Evolutionary conservation across 2,329 filamentous ascomycete species (phyloP).

Genomic region (Aspergillus fructus): DNA sequence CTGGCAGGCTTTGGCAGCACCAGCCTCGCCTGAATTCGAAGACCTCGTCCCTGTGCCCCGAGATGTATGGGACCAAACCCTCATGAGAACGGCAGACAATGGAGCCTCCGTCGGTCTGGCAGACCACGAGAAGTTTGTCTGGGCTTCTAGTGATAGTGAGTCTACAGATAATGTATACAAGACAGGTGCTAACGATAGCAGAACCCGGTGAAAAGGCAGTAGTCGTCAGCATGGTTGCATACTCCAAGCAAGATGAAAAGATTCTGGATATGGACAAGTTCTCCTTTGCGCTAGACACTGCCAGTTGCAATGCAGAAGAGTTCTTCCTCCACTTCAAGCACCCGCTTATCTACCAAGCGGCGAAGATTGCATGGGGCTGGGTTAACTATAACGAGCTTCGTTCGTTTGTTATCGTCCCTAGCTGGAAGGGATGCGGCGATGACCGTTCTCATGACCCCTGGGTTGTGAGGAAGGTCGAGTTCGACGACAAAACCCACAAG

Average conservation of each 20-base stretch:
- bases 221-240: slow-evolving; percentile 13
- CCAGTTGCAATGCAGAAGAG: slow-evolving; percentile 5
- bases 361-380: slow-evolving; percentile 10
- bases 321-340: slow-evolving; percentile 8
- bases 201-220: slow-evolving; percentile 1
- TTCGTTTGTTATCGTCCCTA: slow-evolving; percentile 7
- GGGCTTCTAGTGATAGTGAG: neutral
- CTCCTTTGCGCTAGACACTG: slow-evolving; percentile 7
- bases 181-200: neutral
- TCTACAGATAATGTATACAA: slow-evolving; percentile 1
- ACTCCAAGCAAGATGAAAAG: slow-evolving; percentile 9
- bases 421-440: slow-evolving; percentile 8
- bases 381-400: slow-evolving; percentile 13
- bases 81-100: neutral
- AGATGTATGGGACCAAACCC: slow-evolving; percentile 5
- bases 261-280: slow-evolving; percentile 13
- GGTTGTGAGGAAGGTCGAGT: slow-evolving; percentile 8
- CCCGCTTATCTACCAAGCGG: slow-evolving; percentile 9
- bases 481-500: slow-evolving; percentile 5
- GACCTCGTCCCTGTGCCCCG: slow-evolving; percentile 2
- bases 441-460: slow-evolving; percentile 5
- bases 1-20: neutral
- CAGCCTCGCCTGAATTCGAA: neutral
- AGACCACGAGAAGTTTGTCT: slow-evolving; percentile 11
- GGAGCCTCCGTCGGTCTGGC: neutral